These are phyloP conservation scores for Hortaea werneckii DNA, from an alignment of 2,329 filamentous ascomycete genomes.

Conservation along the genomic window DNA sequence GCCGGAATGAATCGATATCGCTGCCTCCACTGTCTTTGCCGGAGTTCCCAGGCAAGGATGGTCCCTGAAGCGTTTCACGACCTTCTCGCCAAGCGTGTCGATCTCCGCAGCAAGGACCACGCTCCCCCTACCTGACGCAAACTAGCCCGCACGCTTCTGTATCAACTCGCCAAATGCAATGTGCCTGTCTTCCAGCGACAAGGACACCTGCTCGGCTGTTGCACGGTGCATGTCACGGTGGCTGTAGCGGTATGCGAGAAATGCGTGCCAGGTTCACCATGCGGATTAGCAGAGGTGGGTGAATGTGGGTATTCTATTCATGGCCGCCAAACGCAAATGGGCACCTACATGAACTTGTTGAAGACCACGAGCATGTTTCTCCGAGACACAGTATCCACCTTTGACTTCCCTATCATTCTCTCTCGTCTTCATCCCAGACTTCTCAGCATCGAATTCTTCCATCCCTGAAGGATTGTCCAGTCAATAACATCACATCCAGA, in stretches of 20 bases:
- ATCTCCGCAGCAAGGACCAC: neutral
- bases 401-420: too few species aligned
- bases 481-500: too few species aligned
- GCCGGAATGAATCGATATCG: too few species aligned
- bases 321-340: neutral
- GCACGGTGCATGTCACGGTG: neutral
- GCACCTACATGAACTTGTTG: too few species aligned
- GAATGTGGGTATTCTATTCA: neutral
- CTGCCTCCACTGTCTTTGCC: too few species aligned
- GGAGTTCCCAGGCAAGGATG: neutral
- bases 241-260: neutral
- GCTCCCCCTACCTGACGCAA: neutral
- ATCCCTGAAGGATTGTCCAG: too few species aligned
- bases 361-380: neutral
- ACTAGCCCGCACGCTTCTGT: neutral
- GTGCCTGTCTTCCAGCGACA: neutral
- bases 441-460: too few species aligned
- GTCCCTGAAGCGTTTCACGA: neutral
- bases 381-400: neutral
- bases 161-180: neutral
- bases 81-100: neutral
- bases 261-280: neutral
- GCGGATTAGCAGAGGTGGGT: neutral
- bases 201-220: neutral
- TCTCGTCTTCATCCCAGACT: too few species aligned